Evolutionary conservation across 2,329 filamentous ascomycete genomes (phyloP).

Genomic region (Acephala macrosclerotiorum): DNA sequence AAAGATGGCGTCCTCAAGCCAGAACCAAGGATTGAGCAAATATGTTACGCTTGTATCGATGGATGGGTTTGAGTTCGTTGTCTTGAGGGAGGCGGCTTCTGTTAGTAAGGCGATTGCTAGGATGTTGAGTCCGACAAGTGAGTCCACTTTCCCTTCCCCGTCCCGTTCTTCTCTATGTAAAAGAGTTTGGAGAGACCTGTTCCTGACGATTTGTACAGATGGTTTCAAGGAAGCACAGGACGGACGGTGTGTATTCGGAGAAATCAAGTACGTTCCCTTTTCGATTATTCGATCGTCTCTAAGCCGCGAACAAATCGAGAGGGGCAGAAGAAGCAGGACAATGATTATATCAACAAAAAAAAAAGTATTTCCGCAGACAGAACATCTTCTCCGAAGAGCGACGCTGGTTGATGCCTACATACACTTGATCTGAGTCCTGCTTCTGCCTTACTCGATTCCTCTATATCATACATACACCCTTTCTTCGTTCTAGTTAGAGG

Average conservation of each 20-base stretch:
- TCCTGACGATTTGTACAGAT: constrained; percentile 48
- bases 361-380: constrained; percentile 43
- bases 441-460: constrained; percentile 8
- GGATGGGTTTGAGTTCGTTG: constrained; percentile 80
- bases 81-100: constrained; percentile 73
- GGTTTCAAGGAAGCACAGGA: constrained; percentile 70
- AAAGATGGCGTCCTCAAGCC: constrained; percentile 5
- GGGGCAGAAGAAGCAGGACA: constrained; percentile 27
- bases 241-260: constrained; percentile 71
- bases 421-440: constrained; percentile 69
- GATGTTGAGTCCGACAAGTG: constrained; percentile 76
- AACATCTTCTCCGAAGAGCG: constrained; percentile 42
- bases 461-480: not conserved
- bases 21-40: constrained; percentile 53
- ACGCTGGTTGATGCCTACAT: constrained; percentile 50
- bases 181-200: not conserved
- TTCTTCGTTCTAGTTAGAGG: not conserved
- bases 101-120: constrained; percentile 76
- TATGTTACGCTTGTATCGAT: constrained; percentile 80
- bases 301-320: not conserved
- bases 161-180: not conserved
- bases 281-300: not conserved
- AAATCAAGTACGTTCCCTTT: constrained; percentile 71
- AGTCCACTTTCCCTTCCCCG: constrained; percentile 34
- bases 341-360: constrained; percentile 43